A percentile compares a stretch with the other conserved stretches of the same genome.
Conservation (phyloP, 768 basidiomycete genomes). For the Kwoniella botswanensis region DNA sequence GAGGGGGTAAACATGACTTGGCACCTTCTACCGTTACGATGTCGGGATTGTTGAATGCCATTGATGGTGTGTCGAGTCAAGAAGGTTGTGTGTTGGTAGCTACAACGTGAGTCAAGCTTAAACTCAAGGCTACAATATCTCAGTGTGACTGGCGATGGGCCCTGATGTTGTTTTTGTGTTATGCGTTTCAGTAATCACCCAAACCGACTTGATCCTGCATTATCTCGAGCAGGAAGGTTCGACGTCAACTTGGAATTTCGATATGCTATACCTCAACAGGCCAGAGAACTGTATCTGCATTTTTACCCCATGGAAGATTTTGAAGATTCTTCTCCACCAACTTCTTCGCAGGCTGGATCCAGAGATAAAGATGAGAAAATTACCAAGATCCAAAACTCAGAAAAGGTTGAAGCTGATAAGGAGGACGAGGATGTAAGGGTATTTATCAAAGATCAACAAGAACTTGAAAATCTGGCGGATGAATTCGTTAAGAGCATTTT, state of each 20-base stretch:
- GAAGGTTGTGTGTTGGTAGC: slow-evolving; percentile 89
- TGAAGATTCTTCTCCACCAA: background rate
- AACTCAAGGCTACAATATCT: background rate
- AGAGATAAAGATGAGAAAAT: slow-evolving; percentile 5
- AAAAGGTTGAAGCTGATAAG: slow-evolving; percentile 13
- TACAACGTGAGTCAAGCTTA: slow-evolving; percentile 63
- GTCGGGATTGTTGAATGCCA: slow-evolving; percentile 52
- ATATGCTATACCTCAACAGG: slow-evolving; percentile 69
- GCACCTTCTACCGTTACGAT: slow-evolving; percentile 45
- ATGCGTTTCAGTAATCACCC: slow-evolving; percentile 71
- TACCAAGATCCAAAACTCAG: background rate
- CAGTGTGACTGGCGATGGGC: background rate
- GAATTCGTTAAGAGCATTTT: slow-evolving; percentile 19
- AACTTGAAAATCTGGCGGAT: slow-evolving; percentile 26
- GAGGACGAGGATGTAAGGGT: slow-evolving; percentile 4
- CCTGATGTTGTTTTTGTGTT: slow-evolving; percentile 3
- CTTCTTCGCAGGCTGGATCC: too few species aligned
- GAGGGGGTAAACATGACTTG: slow-evolving; percentile 16
- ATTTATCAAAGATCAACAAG: slow-evolving; percentile 3
- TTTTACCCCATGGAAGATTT: slow-evolving; percentile 50
- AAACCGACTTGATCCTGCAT: slow-evolving; percentile 86
- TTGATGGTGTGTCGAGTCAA: slow-evolving; percentile 56
- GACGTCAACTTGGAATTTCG: slow-evolving; percentile 93
- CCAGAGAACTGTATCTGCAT: slow-evolving; percentile 48
- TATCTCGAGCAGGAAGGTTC: slow-evolving; percentile 82